phyloP scores from a whole-genome alignment of 2,329 filamentous ascomycete species.

The Ramichloridium luteum region DNA sequence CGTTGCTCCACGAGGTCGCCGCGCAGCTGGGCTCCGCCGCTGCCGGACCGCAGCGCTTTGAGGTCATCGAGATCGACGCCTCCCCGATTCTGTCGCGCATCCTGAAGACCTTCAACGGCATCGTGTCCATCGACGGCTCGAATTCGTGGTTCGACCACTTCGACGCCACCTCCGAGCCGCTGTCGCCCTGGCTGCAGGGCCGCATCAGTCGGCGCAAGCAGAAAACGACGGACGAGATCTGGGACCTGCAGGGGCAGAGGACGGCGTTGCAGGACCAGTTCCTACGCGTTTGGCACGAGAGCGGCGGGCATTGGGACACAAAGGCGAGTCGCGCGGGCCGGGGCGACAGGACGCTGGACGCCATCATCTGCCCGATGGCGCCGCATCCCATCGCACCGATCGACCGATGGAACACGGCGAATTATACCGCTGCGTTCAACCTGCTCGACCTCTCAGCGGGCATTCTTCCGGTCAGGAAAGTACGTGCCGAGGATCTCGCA shows the following conservation, averaged over 20 bases:
- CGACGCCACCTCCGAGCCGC: slow-evolving; percentile 42
- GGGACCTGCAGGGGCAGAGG: slow-evolving; percentile 42
- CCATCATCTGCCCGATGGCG: slow-evolving; percentile 50
- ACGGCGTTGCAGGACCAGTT: slow-evolving; percentile 43
- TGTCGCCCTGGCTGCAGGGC: slow-evolving; percentile 47
- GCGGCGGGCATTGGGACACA: slow-evolving; percentile 23
- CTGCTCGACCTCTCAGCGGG: slow-evolving; percentile 52
- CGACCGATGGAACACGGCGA: slow-evolving; percentile 50
- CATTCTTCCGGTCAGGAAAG: slow-evolving; percentile 41
- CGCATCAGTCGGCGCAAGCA: slow-evolving; percentile 39
- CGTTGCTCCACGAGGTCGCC: slow-evolving; percentile 36
- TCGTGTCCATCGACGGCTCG: slow-evolving; percentile 48
- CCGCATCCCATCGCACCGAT: slow-evolving; percentile 51
- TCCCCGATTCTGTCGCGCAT: slow-evolving; percentile 41
- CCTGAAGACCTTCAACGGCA: slow-evolving; percentile 43
- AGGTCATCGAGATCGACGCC: slow-evolving; percentile 47
- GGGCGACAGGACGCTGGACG: slow-evolving; percentile 36
- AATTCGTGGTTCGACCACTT: slow-evolving; percentile 45
- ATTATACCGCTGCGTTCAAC: slow-evolving; percentile 51
- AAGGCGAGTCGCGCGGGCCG: slow-evolving; percentile 7
- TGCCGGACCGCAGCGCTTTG: slow-evolving; percentile 34
- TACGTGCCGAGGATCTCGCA: slow-evolving; percentile 39
- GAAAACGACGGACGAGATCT: slow-evolving; percentile 37
- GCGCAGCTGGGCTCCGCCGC: slow-evolving; percentile 24
- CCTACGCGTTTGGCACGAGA: slow-evolving; percentile 44